Conservation (phyloP, 148 eudicot species). For the Persicaria maculosa region DNA sequence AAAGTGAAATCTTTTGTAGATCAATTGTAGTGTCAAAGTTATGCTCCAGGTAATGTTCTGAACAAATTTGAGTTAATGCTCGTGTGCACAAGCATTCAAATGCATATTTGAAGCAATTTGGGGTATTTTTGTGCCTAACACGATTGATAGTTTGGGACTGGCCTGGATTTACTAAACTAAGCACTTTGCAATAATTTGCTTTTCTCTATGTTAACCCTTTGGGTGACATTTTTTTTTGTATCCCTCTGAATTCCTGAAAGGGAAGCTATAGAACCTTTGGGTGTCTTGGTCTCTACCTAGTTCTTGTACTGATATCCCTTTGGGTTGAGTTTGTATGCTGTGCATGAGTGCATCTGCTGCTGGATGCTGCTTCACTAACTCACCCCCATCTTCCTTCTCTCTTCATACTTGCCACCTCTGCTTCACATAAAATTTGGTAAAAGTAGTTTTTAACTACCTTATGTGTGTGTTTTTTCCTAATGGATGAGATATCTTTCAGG, state of each 20-base stretch:
- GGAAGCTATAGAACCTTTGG: background rate
- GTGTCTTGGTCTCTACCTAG: background rate
- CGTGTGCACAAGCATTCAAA: background rate
- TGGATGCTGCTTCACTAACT: slow-evolving; percentile 4
- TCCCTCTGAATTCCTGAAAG: background rate
- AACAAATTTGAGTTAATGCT: background rate
- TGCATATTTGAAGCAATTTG: background rate
- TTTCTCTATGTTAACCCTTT: background rate
- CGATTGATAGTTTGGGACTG: background rate
- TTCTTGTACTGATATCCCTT: background rate
- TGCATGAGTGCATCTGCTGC: background rate
- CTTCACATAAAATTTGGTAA: background rate
- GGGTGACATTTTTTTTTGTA: background rate
- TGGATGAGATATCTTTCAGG: background rate
- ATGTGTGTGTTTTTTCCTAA: background rate
- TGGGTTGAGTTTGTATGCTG: background rate
- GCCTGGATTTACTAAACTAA: background rate
- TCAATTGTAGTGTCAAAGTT: background rate
- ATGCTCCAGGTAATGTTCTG: background rate
- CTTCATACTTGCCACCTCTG: slow-evolving; percentile 1
- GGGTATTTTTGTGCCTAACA: background rate
- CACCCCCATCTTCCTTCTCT: background rate
- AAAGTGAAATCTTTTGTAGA: background rate
- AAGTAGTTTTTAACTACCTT: background rate
- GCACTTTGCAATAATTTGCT: background rate